Conservation (phyloP, 1,139 yeast genomes). For the Sugiyamaella paludigena region DNA sequence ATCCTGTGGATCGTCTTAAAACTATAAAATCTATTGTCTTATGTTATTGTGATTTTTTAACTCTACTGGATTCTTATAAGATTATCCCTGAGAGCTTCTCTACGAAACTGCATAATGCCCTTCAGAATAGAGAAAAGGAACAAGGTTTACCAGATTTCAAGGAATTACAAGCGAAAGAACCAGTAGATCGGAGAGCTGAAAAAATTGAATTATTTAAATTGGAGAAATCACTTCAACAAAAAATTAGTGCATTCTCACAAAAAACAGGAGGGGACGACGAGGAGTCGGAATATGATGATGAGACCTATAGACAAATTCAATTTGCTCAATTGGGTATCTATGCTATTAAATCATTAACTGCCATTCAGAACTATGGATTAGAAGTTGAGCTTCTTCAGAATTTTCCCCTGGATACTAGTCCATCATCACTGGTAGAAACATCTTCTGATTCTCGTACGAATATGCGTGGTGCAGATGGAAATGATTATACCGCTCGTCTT, state of each 20-base stretch:
- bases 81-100: conserved; percentile 25
- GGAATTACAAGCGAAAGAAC: conserved; percentile 42
- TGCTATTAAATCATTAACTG: conserved; percentile 52
- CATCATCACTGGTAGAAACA: conserved; percentile 5
- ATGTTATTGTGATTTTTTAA: conserved; percentile 29
- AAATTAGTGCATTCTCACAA: conserved; percentile 24
- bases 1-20: conserved; percentile 17
- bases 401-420: conserved; percentile 21
- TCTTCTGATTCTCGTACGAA: conserved; percentile 3
- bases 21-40: conserved; percentile 23
- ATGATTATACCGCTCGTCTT: conserved; percentile 15
- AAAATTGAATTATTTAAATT: conserved; percentile 68
- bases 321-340: conserved; percentile 54
- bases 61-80: conserved; percentile 26
- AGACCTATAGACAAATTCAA: conserved; percentile 52
- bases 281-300: conserved; percentile 49
- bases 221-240: conserved; percentile 51
- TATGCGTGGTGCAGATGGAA: conserved; percentile 8
- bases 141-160: conserved; percentile 21
- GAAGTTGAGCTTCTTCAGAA: conserved; percentile 52
- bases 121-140: conserved; percentile 13
- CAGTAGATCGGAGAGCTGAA: conserved; percentile 59
- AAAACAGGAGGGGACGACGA: conserved; percentile 40
- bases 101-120: conserved; percentile 17
- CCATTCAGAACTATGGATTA: conserved; percentile 54